Percentiles rank a stretch among this genome's conserved stretches.
Conservation (phyloP, 148 eudicot species). For the Hydrangea macrophylla region DNA sequence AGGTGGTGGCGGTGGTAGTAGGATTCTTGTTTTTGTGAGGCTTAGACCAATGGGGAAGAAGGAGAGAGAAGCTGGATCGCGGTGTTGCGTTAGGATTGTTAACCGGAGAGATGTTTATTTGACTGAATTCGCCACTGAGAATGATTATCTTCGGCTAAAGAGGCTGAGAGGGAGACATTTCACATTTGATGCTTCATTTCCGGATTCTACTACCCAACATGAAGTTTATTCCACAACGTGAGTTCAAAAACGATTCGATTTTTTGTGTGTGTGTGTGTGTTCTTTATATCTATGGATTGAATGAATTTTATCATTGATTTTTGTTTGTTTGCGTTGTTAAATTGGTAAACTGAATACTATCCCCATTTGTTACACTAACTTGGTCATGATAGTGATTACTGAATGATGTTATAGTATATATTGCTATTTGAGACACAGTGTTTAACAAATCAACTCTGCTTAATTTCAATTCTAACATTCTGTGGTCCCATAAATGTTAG, state of each 20-base stretch:
- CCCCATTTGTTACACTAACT: neutral
- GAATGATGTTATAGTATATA: too few relatives aligned
- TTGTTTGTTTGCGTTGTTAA: too few relatives aligned
- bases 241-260: slow-evolving; percentile 25
- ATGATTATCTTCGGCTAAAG: slow-evolving; percentile 80
- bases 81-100: slow-evolving; percentile 62
- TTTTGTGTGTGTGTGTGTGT: neutral
- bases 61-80: slow-evolving; percentile 64
- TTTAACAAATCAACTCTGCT: too few relatives aligned
- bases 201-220: slow-evolving; percentile 62
- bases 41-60: slow-evolving; percentile 79
- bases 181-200: slow-evolving; percentile 76
- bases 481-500: too few relatives aligned
- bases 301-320: too few relatives aligned
- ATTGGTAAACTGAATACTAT: neutral
- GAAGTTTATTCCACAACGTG: slow-evolving; percentile 86
- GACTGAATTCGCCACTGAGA: slow-evolving; percentile 67
- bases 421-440: too few relatives aligned
- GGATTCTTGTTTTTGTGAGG: slow-evolving; percentile 84
- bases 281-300: too few relatives aligned
- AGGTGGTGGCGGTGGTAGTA: slow-evolving; percentile 30
- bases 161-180: slow-evolving; percentile 87
- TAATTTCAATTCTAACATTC: too few relatives aligned
- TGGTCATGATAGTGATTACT: too few relatives aligned
- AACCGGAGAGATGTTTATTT: slow-evolving; percentile 70